A percentile compares a stretch with the other conserved stretches of the same genome.
Conservation (phyloP, 1,284 basidiomycete genomes). For the Fomitopsis palustris region DNA sequence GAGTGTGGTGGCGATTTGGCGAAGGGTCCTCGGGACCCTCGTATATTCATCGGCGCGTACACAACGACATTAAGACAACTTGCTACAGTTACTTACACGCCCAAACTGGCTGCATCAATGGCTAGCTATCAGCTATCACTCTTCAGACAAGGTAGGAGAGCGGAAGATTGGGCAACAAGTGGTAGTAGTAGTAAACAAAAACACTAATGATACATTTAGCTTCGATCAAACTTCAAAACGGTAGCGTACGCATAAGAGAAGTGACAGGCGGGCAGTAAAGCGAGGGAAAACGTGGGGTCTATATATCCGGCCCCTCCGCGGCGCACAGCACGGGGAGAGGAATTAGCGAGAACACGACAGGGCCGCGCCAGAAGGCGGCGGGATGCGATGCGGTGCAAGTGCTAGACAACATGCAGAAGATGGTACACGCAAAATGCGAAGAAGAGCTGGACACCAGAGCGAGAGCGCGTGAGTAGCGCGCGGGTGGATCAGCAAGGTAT, state of each 20-base stretch:
- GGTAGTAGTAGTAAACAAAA: background rate
- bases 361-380: background rate
- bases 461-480: background rate
- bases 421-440: constrained; percentile 2
- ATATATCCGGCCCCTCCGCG: background rate
- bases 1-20: too few species aligned
- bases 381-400: background rate
- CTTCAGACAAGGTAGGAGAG: background rate
- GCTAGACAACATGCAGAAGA: background rate
- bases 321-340: background rate
- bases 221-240: background rate
- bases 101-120: too few species aligned
- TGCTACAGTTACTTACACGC: background rate
- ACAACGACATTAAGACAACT: background rate
- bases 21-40: too few species aligned
- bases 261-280: background rate
- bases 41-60: too few species aligned
- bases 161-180: background rate
- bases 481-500: constrained; percentile 3
- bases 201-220: constrained; percentile 14
- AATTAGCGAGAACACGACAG: background rate
- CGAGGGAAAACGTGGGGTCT: background rate
- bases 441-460: background rate
- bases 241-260: background rate
- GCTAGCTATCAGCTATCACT: background rate